Percentiles rank a stretch among this genome's conserved stretches.
Conservation (phyloP, 805 yeast species). For the Saccharomyces jurei region DNA sequence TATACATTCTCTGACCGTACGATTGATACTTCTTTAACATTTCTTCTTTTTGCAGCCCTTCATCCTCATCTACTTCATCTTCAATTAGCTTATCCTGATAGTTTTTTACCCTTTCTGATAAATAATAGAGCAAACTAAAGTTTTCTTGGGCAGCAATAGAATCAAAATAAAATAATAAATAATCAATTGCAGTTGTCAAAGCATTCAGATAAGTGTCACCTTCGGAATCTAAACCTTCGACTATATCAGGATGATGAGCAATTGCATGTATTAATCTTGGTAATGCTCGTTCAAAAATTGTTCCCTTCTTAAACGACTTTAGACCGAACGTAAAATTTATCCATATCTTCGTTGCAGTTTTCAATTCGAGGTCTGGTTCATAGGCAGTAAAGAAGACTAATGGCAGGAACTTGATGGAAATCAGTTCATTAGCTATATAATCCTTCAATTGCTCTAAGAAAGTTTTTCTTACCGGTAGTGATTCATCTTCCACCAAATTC, state of each 20-base stretch:
- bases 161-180: conserved; percentile 51
- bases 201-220: conserved; percentile 35
- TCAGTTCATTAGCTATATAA: conserved; percentile 40
- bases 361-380: conserved; percentile 54
- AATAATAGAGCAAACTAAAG: conserved; percentile 62
- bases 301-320: conserved; percentile 32
- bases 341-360: conserved; percentile 57
- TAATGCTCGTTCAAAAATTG: conserved; percentile 57
- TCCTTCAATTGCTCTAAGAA: conserved; percentile 46
- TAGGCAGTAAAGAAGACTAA: conserved; percentile 65
- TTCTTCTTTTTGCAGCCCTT: conserved; percentile 6
- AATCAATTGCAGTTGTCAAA: conserved; percentile 47
- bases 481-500: conserved; percentile 60
- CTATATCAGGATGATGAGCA: conserved; percentile 54
- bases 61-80: conserved; percentile 29
- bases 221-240: conserved; percentile 41
- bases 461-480: conserved; percentile 43
- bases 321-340: conserved; percentile 45
- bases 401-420: conserved; percentile 62
- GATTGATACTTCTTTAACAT: conserved; percentile 21
- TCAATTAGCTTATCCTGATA: conserved; percentile 48
- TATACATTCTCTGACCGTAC: conserved; percentile 40
- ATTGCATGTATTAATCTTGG: conserved; percentile 61
- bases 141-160: conserved; percentile 57
- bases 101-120: conserved; percentile 73